These are phyloP conservation scores for Candida anglica DNA, from an alignment of 805 yeast genomes.

Conservation along the genomic window DNA sequence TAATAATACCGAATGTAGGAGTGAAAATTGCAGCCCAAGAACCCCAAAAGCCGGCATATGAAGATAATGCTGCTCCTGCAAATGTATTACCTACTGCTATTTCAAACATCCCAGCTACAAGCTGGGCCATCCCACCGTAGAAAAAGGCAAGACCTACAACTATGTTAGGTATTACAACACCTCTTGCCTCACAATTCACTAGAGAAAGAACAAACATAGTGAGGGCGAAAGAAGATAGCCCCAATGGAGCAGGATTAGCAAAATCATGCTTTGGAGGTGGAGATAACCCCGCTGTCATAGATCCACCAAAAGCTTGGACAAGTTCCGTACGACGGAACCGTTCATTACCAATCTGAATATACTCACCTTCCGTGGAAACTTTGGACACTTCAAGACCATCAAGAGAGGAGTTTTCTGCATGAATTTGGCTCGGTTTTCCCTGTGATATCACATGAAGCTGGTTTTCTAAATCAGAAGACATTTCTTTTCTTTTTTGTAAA, in stretches of 20 bases:
- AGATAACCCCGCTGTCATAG: constrained; percentile 60
- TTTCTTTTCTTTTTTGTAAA: no score
- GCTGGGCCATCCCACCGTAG: constrained; percentile 70
- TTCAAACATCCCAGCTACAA: constrained; percentile 74
- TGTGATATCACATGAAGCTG: constrained; percentile 33
- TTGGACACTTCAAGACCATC: constrained; percentile 19
- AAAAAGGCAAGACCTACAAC: constrained; percentile 65
- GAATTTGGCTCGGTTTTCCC: no score
- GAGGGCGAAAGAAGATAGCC: constrained; percentile 68
- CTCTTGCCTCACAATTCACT: constrained; percentile 63
- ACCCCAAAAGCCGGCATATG: constrained; percentile 76
- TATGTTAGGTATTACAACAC: constrained; percentile 55
- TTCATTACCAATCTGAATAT: constrained; percentile 67
- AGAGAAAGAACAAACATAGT: constrained; percentile 65
- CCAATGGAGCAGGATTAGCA: constrained; percentile 77
- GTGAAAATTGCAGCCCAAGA: constrained; percentile 60
- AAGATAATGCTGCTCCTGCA: constrained; percentile 61
- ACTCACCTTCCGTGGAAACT: constrained; percentile 50
- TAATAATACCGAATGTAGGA: constrained; percentile 32
- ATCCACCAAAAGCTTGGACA: constrained; percentile 75
- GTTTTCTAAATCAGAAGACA: constrained; percentile 34
- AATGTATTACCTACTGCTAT: constrained; percentile 72
- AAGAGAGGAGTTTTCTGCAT: constrained; percentile 6
- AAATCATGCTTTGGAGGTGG: constrained; percentile 40
- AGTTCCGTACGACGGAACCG: constrained; percentile 62